These are phyloP conservation scores for Spinellus fusiger DNA, from an alignment of 192 early-diverging fungal species.

Conservation along the genomic window DNA sequence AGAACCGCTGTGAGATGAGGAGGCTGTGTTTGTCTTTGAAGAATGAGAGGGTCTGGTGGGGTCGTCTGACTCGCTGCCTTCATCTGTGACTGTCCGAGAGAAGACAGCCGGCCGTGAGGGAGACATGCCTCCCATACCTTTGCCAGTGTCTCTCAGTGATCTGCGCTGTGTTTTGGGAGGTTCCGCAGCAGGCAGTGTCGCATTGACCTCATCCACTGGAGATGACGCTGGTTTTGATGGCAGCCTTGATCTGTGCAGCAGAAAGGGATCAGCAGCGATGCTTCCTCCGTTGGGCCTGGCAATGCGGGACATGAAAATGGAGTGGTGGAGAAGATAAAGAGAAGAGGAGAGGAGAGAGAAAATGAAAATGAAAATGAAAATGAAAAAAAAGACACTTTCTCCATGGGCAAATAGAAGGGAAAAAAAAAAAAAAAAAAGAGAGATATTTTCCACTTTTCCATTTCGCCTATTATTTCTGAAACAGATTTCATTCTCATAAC, in stretches of 20 bases:
- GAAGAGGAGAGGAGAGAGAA: too few relatives aligned
- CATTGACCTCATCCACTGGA: neutral
- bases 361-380: too few relatives aligned
- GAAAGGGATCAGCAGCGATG: neutral
- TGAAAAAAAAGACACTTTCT: too few relatives aligned
- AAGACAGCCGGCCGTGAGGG: neutral
- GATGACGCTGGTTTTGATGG: neutral
- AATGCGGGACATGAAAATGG: constrained; percentile 1
- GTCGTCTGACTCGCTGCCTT: neutral
- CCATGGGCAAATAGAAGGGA: too few relatives aligned
- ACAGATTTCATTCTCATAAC: too few relatives aligned
- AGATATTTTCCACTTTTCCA: too few relatives aligned
- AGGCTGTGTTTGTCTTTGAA: neutral
- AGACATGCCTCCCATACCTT: neutral
- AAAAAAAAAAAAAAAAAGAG: too few relatives aligned
- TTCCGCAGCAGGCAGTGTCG: neutral
- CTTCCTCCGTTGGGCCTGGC: neutral
- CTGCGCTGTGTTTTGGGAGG: neutral
- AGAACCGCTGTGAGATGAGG: neutral
- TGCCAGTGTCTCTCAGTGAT: neutral
- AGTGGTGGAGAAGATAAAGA: too few relatives aligned
- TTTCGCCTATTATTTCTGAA: too few relatives aligned
- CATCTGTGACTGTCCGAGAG: neutral
- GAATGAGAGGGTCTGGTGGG: neutral
- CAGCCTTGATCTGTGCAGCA: neutral